A percentile compares a stretch with the other conserved stretches of the same genome.
Conservation (phyloP, 169 alveolate species). For the Eimeria acervulina region DNA sequence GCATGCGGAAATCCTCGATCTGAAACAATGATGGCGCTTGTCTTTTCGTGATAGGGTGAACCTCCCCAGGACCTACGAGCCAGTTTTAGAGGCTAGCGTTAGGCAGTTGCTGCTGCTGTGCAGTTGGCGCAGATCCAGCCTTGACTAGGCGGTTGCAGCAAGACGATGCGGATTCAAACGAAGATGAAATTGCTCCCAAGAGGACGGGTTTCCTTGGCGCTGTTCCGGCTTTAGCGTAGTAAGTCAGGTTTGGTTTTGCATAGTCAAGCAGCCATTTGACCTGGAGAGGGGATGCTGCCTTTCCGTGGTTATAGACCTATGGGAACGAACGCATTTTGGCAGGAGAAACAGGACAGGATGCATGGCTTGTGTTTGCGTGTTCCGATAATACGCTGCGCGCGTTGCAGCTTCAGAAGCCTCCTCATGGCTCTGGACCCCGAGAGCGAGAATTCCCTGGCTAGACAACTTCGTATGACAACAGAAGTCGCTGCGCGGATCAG, state of each 20-base stretch:
- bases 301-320: background rate
- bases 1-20: background rate
- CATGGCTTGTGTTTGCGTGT: background rate
- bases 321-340: background rate
- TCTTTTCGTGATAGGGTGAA: background rate
- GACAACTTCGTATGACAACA: constrained; percentile 15
- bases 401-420: constrained; percentile 24
- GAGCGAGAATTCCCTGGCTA: constrained; percentile 15
- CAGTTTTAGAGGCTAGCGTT: background rate
- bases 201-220: constrained; percentile 58
- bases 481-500: background rate
- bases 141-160: constrained; percentile 45
- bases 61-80: background rate
- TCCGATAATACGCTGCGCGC: background rate
- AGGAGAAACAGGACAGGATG: background rate
- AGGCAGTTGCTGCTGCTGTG: background rate
- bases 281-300: background rate
- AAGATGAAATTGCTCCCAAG: constrained; percentile 40
- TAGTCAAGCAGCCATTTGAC: background rate
- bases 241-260: background rate
- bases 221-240: constrained; percentile 49
- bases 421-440: constrained; percentile 26
- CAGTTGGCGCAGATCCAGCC: background rate
- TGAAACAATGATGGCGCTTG: background rate
- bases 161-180: background rate